A percentile compares a stretch with the other conserved stretches of the same genome.
Evolutionary conservation across 208 protist species (phyloP).

Genomic region (Trypanosoma theileri): DNA sequence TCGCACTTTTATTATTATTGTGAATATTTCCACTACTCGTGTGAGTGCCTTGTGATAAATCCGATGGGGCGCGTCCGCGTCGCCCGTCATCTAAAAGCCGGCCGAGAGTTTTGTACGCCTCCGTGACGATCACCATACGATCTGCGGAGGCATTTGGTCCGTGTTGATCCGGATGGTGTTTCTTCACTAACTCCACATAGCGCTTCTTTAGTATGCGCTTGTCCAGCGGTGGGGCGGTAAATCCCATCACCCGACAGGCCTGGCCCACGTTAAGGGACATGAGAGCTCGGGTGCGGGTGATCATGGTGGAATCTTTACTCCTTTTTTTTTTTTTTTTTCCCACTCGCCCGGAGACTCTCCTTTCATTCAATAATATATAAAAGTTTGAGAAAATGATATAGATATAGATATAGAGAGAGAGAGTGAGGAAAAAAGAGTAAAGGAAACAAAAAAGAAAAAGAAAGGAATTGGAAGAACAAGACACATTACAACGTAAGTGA

Average conservation of each 20-base stretch:
- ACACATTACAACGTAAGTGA: background rate
- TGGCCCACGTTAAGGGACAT: constrained; percentile 49
- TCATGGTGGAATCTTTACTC: constrained; percentile 28
- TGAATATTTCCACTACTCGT: background rate
- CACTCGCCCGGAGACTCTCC: background rate
- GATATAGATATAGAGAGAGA: background rate
- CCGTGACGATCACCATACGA: constrained; percentile 61
- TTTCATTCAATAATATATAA: background rate
- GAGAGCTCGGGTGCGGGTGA: constrained; percentile 25
- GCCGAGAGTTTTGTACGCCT: constrained; percentile 69
- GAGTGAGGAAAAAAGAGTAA: background rate
- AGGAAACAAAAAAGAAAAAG: constrained; percentile 18
- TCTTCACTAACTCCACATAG: constrained; percentile 69
- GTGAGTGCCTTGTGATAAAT: background rate
- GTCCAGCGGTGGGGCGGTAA: constrained; percentile 49
- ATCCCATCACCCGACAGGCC: constrained; percentile 66
- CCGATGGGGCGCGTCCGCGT: background rate
- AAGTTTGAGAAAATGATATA: background rate
- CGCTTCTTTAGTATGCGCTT: constrained; percentile 63
- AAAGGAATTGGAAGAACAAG: background rate
- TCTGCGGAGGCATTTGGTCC: constrained; percentile 40
- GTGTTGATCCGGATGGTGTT: constrained; percentile 70
- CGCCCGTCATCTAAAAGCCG: constrained; percentile 43
- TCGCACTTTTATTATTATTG: background rate
- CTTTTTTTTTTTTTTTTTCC: background rate